Evolutionary conservation across 179 eudicot species (phyloP), one percentile per base, ranked within the genome.

Genomic region (Gypsophila paniculata): DNA sequence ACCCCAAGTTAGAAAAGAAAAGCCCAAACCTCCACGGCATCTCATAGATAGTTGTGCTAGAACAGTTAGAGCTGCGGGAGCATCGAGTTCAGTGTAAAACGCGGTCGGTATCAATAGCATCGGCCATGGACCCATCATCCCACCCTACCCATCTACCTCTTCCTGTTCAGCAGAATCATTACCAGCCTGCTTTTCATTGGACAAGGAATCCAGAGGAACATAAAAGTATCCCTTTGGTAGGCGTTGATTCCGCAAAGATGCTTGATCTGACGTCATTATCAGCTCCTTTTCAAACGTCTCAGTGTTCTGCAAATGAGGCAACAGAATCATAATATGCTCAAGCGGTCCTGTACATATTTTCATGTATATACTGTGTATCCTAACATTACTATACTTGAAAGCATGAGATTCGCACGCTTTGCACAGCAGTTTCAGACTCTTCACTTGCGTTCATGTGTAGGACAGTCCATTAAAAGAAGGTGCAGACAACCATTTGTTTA

Each of bases 181-280:
- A 10, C 61, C 70, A 9, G 18, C 61, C 63, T 71, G 82, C 81
- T 86, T 81, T 71, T 85, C 97, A 66, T 85, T 83, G 2, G 93
- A 75, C 53, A 91, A 90, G 70, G 85, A 78, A 74, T 85, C 82
- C 21, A 87, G 78, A 53, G 98, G 93, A 81, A 91, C 98, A 75
- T 93, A 91, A 42, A 86, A 86, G 69, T 82, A 91, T 75, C 96
- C 97, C 78, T 94, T 94, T 0, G 96, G 97, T 66, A 88, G 80
- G 65, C 89, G 85, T 53, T 85, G 89, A 77, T 93, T 93, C 82
- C 82, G 90, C 90, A 81, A 70, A 25, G 86, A 82, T 66, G 96
- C 97, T 82, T 91, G 93, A 75, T 90, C 98, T 48, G 98, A 91
- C 36, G 96, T 92, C 98, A 90, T 92, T 70, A 89, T 71, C 72